Evolutionary conservation across 331 rosid genomes (phyloP).

Genomic region (Rhamnella rubrinervis): DNA sequence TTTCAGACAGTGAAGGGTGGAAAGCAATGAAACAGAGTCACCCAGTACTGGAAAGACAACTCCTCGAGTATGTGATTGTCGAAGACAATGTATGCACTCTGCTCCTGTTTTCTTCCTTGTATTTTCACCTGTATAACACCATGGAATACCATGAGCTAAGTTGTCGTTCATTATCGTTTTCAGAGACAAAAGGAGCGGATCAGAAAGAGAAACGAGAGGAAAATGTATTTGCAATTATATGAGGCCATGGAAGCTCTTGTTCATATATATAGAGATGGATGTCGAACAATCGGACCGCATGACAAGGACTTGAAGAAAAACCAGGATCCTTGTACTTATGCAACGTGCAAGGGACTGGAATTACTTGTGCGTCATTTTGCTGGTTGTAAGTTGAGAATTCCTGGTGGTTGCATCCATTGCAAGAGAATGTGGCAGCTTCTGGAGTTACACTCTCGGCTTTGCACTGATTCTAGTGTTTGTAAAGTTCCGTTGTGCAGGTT

Average conservation of each 20-base stretch:
- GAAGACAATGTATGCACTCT: slow-evolving; percentile 60
- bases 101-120: background rate
- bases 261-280: slow-evolving; percentile 91
- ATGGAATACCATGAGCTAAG: background rate
- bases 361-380: slow-evolving; percentile 91
- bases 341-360: slow-evolving; percentile 83
- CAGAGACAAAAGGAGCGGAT: slow-evolving; percentile 60
- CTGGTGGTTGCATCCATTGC: slow-evolving; percentile 85
- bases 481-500: slow-evolving; percentile 91
- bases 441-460: slow-evolving; percentile 82
- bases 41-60: slow-evolving; percentile 63
- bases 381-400: slow-evolving; percentile 73
- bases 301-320: slow-evolving; percentile 71
- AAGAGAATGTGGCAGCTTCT: slow-evolving; percentile 94
- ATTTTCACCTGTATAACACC: background rate
- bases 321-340: slow-evolving; percentile 63
- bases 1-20: slow-evolving; percentile 73
- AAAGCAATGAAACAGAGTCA: slow-evolving; percentile 69
- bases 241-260: slow-evolving; percentile 99
- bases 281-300: slow-evolving; percentile 81
- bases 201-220: slow-evolving; percentile 59
- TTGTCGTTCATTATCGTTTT: slow-evolving; percentile 15
- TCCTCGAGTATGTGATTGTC: slow-evolving; percentile 45
- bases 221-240: slow-evolving; percentile 60
- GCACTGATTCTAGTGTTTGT: slow-evolving; percentile 59